Percentiles rank a stretch among this genome's conserved stretches.
Evolutionary conservation across 2,329 filamentous ascomycete species (phyloP).

Genomic region (Monosporascus sp.): DNA sequence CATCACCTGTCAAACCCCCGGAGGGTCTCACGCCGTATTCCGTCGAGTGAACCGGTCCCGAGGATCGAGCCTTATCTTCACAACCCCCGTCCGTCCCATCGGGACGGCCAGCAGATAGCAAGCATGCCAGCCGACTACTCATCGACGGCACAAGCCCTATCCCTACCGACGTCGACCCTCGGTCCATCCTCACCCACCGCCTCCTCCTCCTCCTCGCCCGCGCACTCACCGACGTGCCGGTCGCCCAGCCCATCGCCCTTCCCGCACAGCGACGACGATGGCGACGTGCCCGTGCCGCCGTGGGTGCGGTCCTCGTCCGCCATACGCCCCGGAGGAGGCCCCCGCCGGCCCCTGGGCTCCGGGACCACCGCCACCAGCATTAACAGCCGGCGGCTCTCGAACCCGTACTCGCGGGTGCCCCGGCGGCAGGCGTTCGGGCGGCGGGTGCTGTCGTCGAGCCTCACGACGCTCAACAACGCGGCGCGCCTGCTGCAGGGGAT

Average conservation of each 20-base stretch:
- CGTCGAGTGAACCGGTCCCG: no score
- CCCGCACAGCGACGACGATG: conserved; percentile 12
- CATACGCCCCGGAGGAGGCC: background rate
- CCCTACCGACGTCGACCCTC: conserved; percentile 35
- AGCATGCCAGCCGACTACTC: conserved; percentile 49
- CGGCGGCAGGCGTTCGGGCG: conserved; percentile 24
- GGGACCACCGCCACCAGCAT: conserved; percentile 9
- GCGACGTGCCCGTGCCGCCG: conserved; percentile 1
- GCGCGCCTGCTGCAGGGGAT: conserved; percentile 50
- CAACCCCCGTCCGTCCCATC: background rate
- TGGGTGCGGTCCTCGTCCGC: background rate
- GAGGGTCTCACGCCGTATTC: no score
- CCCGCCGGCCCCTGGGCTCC: background rate
- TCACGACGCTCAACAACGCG: conserved; percentile 37
- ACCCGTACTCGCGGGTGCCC: conserved; percentile 30
- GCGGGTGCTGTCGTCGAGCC: conserved; percentile 37
- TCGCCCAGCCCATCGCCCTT: conserved; percentile 23
- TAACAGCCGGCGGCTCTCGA: conserved; percentile 36
- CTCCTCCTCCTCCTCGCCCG: conserved; percentile 17
- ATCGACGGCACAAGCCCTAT: conserved; percentile 45
- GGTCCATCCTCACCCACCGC: conserved; percentile 20
- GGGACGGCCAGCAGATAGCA: background rate
- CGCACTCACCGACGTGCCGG: conserved; percentile 24
- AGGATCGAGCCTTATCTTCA: background rate
- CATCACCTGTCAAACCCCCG: no score